phyloP scores from a whole-genome alignment of 768 basidiomycete genomes.

The Lactarius akahatsu region DNA sequence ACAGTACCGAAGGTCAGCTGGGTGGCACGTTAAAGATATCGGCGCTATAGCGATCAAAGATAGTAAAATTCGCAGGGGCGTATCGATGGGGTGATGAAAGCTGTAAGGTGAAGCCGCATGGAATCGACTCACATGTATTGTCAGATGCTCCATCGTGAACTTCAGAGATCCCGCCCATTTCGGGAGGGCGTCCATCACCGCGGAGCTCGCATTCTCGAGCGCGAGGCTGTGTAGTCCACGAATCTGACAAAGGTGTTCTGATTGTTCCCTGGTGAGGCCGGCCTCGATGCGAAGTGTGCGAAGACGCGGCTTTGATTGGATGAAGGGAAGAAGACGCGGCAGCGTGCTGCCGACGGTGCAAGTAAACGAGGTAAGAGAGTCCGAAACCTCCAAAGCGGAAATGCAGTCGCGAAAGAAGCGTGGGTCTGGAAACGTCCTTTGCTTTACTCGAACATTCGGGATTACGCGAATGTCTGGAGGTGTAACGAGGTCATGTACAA shows the following conservation, averaged over 20 bases:
- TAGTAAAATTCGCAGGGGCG: conserved; percentile 14
- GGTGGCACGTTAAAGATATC: conserved; percentile 8
- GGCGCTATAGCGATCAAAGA: conserved; percentile 10
- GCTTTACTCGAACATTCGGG: conserved; percentile 39
- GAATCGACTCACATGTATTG: conserved; percentile 53
- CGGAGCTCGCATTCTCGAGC: conserved; percentile 63
- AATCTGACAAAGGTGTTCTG: conserved; percentile 43
- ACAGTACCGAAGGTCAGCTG: conserved; percentile 21
- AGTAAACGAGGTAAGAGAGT: conserved; percentile 56
- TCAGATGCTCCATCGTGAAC: conserved; percentile 51
- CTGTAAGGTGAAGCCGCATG: conserved; percentile 1
- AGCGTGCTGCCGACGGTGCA: conserved; percentile 48
- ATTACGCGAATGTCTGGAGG: conserved; percentile 50
- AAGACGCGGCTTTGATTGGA: conserved; percentile 48
- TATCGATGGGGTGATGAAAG: conserved; percentile 23
- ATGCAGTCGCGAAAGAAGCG: conserved; percentile 54
- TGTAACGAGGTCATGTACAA: conserved; percentile 13
- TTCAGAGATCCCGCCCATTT: conserved; percentile 49
- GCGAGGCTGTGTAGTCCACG: conserved; percentile 45
- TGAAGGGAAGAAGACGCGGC: conserved; percentile 48
- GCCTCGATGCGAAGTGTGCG: conserved; percentile 50
- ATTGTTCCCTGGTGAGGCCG: conserved; percentile 52
- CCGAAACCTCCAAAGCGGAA: conserved; percentile 47
- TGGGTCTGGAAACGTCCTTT: conserved; percentile 36
- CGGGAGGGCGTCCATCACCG: conserved; percentile 57